These are phyloP conservation scores for Seiridium cupressi DNA, from an alignment of 2,329 filamentous ascomycete genomes.

Conservation along the genomic window DNA sequence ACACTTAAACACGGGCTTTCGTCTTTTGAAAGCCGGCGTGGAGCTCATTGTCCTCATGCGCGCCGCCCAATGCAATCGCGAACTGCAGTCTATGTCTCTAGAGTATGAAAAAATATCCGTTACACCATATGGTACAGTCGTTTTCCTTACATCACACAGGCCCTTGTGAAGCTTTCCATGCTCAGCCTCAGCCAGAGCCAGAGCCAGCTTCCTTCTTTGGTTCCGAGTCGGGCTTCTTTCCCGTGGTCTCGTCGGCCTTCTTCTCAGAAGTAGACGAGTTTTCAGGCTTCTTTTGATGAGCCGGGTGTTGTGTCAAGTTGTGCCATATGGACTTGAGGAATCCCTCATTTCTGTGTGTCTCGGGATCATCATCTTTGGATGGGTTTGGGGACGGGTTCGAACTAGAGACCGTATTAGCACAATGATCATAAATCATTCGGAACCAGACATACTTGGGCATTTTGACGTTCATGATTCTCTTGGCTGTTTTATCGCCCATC, in stretches of 20 bases:
- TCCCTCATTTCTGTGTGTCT: conserved; percentile 74
- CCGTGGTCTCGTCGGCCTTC: conserved; percentile 17
- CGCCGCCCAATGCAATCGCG: conserved; percentile 8
- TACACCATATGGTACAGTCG: background rate
- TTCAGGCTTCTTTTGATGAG: conserved; percentile 42
- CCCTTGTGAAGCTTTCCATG: background rate
- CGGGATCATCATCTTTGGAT: conserved; percentile 32
- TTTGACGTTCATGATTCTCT: conserved; percentile 84
- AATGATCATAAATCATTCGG: background rate
- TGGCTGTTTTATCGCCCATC: conserved; percentile 88
- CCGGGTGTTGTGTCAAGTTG: conserved; percentile 75
- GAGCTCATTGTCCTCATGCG: background rate
- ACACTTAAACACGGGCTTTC: background rate
- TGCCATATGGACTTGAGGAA: conserved; percentile 95
- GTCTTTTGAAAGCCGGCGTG: background rate
- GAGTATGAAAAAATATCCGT: background rate
- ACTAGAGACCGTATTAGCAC: conserved; percentile 5
- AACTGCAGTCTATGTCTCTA: conserved; percentile 4
- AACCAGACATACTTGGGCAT: conserved; percentile 44
- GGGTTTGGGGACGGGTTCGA: conserved; percentile 14
- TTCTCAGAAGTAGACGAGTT: conserved; percentile 19
- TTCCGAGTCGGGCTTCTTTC: conserved; percentile 19
- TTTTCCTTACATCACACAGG: background rate
- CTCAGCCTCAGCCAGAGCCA: conserved; percentile 19
- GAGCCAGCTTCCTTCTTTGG: conserved; percentile 24